Evolutionary conservation across 257 asterid genomes (phyloP), one percentile per base, ranked within the genome.

Genomic region (Jaltomata sinuosa): DNA sequence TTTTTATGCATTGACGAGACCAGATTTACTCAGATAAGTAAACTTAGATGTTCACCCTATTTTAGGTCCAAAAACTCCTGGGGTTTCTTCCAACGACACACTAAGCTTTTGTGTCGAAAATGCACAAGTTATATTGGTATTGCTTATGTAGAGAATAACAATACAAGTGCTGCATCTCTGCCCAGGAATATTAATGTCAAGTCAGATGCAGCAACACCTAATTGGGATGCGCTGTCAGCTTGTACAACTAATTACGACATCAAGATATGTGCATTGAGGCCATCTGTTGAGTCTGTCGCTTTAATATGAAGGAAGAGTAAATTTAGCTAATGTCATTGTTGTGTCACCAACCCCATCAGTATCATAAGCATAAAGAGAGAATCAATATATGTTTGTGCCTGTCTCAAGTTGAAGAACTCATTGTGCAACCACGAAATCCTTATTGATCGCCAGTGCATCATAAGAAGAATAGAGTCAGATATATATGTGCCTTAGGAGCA

Each of bases 1-100:
- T 91, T 91, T 87, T 83, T 87, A 34, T 91, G 91, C 10, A 83
- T 90, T 16, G 93, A 91, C 3, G 93, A 91, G 88, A 90, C 89
- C 87, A 85, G 93, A 76, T 91, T 91, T 64, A 90, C 88, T 32
- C 90, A 86, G 83, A 80, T 67, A 69, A 84, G 64, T 55, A 88
- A 89, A 84, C 27, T 85, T n/a, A 81, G 85, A n/a, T 89, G 90
- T 89, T 69, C 87, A 25, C 92, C 92, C 0, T 87, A 86, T 82
- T 59, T 87, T 53, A 78, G 42, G 6, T 88, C 91, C 50, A 88
- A 87, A 72, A 81, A 82, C 32, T 85, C 87, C 0, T 89, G 92
- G 92, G 89, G 89, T 38, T 78, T 89, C 53, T 87, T 89, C 57
- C 88, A 54, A 68, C 83, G 86, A 18, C 80, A 77, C 81, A 89